phyloP scores from a whole-genome alignment of 495 filamentous ascomycete species.

The Neurospora terricola region DNA sequence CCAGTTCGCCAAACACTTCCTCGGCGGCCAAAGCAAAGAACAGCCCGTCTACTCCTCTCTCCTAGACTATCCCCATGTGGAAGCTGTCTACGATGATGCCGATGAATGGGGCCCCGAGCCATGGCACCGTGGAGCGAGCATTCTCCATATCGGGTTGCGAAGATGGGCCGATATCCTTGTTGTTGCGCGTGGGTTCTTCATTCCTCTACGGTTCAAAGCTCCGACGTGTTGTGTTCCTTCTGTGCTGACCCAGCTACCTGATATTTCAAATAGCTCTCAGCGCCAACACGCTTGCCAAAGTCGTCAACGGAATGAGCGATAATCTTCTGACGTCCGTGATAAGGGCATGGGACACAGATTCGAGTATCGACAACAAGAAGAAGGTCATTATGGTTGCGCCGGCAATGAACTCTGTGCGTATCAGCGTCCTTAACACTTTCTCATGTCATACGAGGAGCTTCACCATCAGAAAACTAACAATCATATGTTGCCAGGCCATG shows the following conservation, averaged over 20 bases:
- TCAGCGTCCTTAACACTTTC: not conserved
- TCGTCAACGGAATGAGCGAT: conserved; percentile 23
- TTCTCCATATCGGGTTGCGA: conserved; percentile 74
- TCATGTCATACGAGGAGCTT: not conserved
- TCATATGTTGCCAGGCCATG: conserved; percentile 46
- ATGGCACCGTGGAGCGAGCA: conserved; percentile 56
- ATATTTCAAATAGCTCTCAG: conserved; percentile 14
- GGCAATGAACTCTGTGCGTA: conserved; percentile 24
- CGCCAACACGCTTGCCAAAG: conserved; percentile 73
- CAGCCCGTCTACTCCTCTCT: conserved; percentile 54
- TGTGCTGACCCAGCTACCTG: not conserved
- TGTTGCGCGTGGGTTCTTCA: conserved; percentile 48
- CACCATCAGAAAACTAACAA: not conserved
- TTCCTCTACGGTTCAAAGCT: not conserved
- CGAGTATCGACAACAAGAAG: conserved; percentile 42
- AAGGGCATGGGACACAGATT: conserved; percentile 80
- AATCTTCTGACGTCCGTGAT: conserved; percentile 53
- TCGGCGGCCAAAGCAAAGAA: conserved; percentile 55
- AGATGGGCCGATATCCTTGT: conserved; percentile 64
- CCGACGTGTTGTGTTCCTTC: not conserved
- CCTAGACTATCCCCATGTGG: conserved; percentile 44
- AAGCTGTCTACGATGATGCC: conserved; percentile 61
- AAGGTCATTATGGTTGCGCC: conserved; percentile 53
- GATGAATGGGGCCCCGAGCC: conserved; percentile 68
- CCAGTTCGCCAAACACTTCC: conserved; percentile 57